Conservation (phyloP, 768 basidiomycete genomes). For the Tulasnella sp. region DNA sequence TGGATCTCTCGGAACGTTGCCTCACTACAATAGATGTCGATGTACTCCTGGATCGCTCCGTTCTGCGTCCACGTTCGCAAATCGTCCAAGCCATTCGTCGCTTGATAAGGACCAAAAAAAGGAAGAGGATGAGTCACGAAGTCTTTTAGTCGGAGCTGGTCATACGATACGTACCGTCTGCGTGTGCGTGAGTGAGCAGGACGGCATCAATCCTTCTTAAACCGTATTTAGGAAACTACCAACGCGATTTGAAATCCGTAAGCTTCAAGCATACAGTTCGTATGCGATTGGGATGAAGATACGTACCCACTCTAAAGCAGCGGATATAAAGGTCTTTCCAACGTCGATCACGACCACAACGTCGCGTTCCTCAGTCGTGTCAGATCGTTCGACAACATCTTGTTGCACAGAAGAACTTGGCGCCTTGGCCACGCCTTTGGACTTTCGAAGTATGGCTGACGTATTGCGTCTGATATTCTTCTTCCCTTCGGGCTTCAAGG, state of each 20-base stretch:
- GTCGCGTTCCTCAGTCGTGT: not conserved
- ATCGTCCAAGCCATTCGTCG: conserved; percentile 87
- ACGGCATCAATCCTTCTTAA: conserved; percentile 62
- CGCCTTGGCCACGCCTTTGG: not conserved
- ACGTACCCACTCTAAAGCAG: conserved; percentile 26
- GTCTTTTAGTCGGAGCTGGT: not conserved
- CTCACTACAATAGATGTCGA: conserved; percentile 63
- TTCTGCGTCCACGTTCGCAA: conserved; percentile 70
- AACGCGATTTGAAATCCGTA: not conserved
- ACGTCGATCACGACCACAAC: conserved; percentile 56
- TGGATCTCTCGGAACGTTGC: conserved; percentile 56
- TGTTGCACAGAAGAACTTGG: not conserved
- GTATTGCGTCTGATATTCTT: conserved; percentile 82
- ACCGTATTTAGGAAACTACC: conserved; percentile 52
- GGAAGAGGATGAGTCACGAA: not conserved
- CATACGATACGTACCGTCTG: conserved; percentile 42
- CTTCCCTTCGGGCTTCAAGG: conserved; percentile 57
- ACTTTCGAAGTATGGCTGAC: conserved; percentile 46
- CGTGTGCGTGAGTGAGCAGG: conserved; percentile 80
- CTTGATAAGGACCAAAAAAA: conserved; percentile 28
- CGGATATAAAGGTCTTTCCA: conserved; percentile 68
- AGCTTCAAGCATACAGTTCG: not conserved
- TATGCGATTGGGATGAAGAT: conserved; percentile 29
- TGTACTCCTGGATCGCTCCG: conserved; percentile 51
- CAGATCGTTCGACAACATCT: conserved; percentile 17